These are phyloP conservation scores for Saccharomyces hybrid DNA, from an alignment of 1,139 yeast genomes.

Conservation along the genomic window DNA sequence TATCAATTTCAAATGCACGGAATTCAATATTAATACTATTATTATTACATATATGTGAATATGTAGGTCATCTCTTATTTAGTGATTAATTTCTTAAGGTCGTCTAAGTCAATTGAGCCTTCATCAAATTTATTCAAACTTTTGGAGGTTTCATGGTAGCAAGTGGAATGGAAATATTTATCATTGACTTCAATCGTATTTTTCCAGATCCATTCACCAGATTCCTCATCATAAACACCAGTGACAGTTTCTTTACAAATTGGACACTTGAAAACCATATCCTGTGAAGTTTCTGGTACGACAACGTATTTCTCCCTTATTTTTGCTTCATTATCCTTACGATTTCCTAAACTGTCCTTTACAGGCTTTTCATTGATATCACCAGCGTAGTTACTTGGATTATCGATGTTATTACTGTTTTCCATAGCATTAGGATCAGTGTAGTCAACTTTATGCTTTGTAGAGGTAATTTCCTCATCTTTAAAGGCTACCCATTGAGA, in stretches of 20 bases:
- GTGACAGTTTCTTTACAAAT: conserved; percentile 78
- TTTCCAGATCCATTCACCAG: conserved; percentile 95
- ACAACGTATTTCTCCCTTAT: conserved; percentile 38
- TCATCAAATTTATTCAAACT: conserved; percentile 19
- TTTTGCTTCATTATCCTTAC: conserved; percentile 9
- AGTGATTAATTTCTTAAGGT: conserved; percentile 17
- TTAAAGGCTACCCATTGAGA: conserved; percentile 68
- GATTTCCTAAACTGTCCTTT: not conserved
- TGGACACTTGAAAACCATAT: conserved; percentile 69
- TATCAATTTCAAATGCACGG: not conserved
- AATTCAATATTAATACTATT: not conserved
- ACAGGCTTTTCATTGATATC: conserved; percentile 4
- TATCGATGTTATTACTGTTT: not conserved
- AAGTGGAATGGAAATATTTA: conserved; percentile 71
- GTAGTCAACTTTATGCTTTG: conserved; percentile 12
- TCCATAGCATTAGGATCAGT: not conserved
- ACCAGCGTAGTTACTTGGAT: conserved; percentile 12
- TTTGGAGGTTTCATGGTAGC: conserved; percentile 65
- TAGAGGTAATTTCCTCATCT: conserved; percentile 50
- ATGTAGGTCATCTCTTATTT: not conserved
- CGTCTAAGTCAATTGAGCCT: conserved; percentile 18
- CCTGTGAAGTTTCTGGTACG: conserved; percentile 64
- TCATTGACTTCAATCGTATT: conserved; percentile 67
- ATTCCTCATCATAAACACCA: conserved; percentile 78
- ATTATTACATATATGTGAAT: not conserved